Conservation (phyloP, 2,329 filamentous ascomycete species). For the Cladophialophora psammophila region DNA sequence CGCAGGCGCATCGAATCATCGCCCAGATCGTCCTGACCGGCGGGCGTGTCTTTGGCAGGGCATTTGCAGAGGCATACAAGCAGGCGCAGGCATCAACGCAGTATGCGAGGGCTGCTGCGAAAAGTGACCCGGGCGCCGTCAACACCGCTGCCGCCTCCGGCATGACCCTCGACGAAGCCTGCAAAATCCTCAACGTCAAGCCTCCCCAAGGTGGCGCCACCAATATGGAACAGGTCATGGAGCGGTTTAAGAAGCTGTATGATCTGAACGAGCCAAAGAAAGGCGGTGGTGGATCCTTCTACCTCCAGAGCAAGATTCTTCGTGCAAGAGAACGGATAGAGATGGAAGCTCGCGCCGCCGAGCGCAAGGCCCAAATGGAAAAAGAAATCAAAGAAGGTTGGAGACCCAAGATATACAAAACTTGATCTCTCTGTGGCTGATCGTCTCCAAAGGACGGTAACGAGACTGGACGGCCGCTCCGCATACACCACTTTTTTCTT, state of each 20-base stretch:
- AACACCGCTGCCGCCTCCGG: slow-evolving; percentile 70
- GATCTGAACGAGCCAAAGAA: slow-evolving; percentile 94
- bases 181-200: slow-evolving; percentile 95
- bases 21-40: slow-evolving; percentile 91
- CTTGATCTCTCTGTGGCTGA: slow-evolving; percentile 61
- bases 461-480: slow-evolving; percentile 19
- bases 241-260: slow-evolving; percentile 92
- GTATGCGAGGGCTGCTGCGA: slow-evolving; percentile 77
- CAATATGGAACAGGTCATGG: slow-evolving; percentile 79
- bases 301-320: slow-evolving; percentile 95
- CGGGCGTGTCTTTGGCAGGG: slow-evolving; percentile 87
- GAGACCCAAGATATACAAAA: slow-evolving; percentile 95
- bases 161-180: slow-evolving; percentile 94
- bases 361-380: slow-evolving; percentile 75
- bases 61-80: slow-evolving; percentile 92
- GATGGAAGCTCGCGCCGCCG: slow-evolving; percentile 76
- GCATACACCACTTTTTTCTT: slow-evolving; percentile 9
- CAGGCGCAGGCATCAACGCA: slow-evolving; percentile 88
- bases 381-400: slow-evolving; percentile 84
- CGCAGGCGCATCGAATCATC: slow-evolving; percentile 90
- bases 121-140: slow-evolving; percentile 55
- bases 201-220: slow-evolving; percentile 79
- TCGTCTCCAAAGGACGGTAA: slow-evolving; percentile 40
- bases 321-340: slow-evolving; percentile 92
- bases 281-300: slow-evolving; percentile 82